Base-by-base conservation (phyloP, 208 protist genomes). In the Leishmania mexicana region DNA sequence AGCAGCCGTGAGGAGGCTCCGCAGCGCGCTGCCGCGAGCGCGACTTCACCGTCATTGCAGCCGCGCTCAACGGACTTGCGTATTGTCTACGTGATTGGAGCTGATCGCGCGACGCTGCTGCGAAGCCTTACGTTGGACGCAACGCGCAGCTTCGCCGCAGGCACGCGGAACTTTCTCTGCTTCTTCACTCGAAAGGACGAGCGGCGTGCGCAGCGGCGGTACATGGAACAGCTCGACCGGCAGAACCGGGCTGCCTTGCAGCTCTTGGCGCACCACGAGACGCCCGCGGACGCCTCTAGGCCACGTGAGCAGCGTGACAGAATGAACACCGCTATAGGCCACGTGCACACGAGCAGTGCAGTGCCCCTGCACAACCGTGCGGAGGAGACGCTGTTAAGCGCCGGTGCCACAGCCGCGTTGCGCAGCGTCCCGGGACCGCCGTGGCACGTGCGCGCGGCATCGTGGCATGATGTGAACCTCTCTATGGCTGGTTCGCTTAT, bases 171-270 rank as follows among this genome's bases (percentile, higher is more conserved):
- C 65, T 91, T 89, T 51, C 21, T 88, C 35, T 95, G 92, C 68
- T 90, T 92, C 51, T 95, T 90, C 70, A 89, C 77, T 49, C 35
- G 49, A 8, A 76, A 82, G n/a, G 87, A 91, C 79, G 88, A 91
- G 70, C 80, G 72, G 54, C 81, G 81, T 3, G 83, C 85, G 21
- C 79, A 67, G 38, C 87, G 85, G 40, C 78, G 81, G 8, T 80
- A 86, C 21, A 57, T 84, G 67, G 51, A 81, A 24, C 75, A 85
- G 58, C 57, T 88, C n/a, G 84, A 90, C 35, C 87, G 79, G 2
- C 83, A 90, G 74, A 78, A 78, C 42, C 74, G 80, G 28, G 51
- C 51, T 17, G 73, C 3, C 51, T 45, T 47, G 47, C 70, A 51
- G 6, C 11, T 28, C 70, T 11, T 15, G 51, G 2, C 31, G 49